Percentiles rank a stretch among this genome's conserved stretches.
Conservation (phyloP, 257 asterid species). For the Nicotiana obtusifolia region DNA sequence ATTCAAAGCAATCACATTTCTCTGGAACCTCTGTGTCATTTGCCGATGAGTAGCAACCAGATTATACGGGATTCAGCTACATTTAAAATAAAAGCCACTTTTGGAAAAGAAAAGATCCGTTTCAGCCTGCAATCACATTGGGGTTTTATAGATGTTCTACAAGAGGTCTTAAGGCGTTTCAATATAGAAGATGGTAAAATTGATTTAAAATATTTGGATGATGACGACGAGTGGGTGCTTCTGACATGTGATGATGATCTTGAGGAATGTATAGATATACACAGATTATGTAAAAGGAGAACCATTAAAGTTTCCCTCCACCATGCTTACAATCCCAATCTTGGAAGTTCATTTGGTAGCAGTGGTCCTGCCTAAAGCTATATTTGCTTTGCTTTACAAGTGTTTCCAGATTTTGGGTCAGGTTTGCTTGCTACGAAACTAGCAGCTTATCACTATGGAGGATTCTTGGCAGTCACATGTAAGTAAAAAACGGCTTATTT, state of each 20-base stretch:
- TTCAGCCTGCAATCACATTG: conserved; percentile 57
- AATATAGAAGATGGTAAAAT: conserved; percentile 40
- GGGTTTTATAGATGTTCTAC: conserved; percentile 45
- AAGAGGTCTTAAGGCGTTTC: conserved; percentile 58
- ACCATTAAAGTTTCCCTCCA: conserved; percentile 52
- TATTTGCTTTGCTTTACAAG: not conserved
- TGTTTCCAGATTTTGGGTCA: not conserved
- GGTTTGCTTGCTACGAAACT: not conserved
- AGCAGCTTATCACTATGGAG: not conserved
- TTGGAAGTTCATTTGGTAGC: conserved; percentile 60
- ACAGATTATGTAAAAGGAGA: conserved; percentile 42
- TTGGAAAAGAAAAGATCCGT: conserved; percentile 67
- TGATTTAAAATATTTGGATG: conserved; percentile 66
- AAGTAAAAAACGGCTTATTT: not conserved
- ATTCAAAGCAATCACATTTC: conserved; percentile 27
- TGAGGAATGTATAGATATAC: conserved; percentile 71
- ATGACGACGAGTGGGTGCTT: conserved; percentile 78
- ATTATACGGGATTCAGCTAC: conserved; percentile 14
- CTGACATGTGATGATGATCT: conserved; percentile 81
- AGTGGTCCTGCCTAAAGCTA: conserved; percentile 29
- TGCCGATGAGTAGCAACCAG: conserved; percentile 30
- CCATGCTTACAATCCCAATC: conserved; percentile 36
- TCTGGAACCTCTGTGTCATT: conserved; percentile 30
- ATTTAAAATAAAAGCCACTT: conserved; percentile 56
- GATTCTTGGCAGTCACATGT: not conserved